phyloP scores from a whole-genome alignment of 1,139 yeast species.

The Diutina catenulata region DNA sequence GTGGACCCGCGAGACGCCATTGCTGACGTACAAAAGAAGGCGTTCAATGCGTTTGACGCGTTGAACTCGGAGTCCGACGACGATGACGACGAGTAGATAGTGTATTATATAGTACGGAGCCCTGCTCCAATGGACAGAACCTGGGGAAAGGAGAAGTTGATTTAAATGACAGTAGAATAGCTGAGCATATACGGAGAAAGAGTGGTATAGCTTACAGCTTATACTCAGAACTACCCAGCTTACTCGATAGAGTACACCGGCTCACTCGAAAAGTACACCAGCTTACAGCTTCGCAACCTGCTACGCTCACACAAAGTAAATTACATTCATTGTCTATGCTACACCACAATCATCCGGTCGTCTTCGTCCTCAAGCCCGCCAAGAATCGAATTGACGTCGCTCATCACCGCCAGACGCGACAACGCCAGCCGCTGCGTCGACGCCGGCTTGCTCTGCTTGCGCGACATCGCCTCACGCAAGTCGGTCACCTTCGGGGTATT shows the following conservation, averaged over 20 bases:
- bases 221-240: too few relatives aligned
- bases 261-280: too few relatives aligned
- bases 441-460: slow-evolving; percentile 8
- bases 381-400: slow-evolving; percentile 26
- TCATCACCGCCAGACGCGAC: slow-evolving; percentile 21
- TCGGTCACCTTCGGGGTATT: slow-evolving; percentile 3
- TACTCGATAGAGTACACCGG: too few relatives aligned
- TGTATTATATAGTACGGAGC: too few relatives aligned
- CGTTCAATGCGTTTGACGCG: slow-evolving; percentile 74
- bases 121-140: too few relatives aligned
- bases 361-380: slow-evolving; percentile 27
- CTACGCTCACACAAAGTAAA: too few relatives aligned
- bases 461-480: slow-evolving; percentile 7
- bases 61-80: slow-evolving; percentile 44
- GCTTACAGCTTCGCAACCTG: too few relatives aligned
- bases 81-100: slow-evolving; percentile 35
- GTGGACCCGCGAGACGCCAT: slow-evolving; percentile 61
- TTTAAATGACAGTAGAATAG: too few relatives aligned
- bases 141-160: too few relatives aligned
- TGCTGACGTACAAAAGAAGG: slow-evolving; percentile 52
- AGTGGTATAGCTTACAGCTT: too few relatives aligned
- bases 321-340: slow-evolving; percentile 5
- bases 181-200: too few relatives aligned
- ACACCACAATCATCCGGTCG: slow-evolving; percentile 24
- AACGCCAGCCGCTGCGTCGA: slow-evolving; percentile 18